Evolutionary conservation across 2,329 filamentous ascomycete species (phyloP).

Genomic region (Venturia effusa): DNA sequence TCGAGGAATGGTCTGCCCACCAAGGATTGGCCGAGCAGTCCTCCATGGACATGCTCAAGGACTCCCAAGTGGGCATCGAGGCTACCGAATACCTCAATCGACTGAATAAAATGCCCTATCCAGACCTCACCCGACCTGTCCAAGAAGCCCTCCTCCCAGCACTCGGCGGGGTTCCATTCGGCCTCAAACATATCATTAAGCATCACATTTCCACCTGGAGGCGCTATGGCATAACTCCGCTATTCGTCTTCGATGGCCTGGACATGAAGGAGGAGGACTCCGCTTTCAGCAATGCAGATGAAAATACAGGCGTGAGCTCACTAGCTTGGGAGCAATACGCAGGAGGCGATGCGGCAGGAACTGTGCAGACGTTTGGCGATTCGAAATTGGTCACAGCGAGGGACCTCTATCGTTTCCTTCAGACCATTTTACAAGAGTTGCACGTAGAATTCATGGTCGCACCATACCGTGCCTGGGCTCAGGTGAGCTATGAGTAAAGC

Average conservation of each 20-base stretch:
- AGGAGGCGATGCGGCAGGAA: constrained; percentile 63
- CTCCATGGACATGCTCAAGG: constrained; percentile 60
- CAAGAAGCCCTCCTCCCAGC: constrained; percentile 85
- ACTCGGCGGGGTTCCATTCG: constrained; percentile 76
- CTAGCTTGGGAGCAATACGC: constrained; percentile 84
- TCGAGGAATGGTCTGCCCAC: constrained; percentile 47
- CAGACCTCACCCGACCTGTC: constrained; percentile 39
- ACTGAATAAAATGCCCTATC: constrained; percentile 49
- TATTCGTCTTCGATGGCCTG: constrained; percentile 90
- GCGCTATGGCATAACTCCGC: constrained; percentile 57
- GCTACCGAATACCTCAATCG: constrained; percentile 79
- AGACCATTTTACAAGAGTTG: constrained; percentile 58
- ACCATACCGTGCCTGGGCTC: constrained; percentile 77
- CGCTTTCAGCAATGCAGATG: constrained; percentile 45
- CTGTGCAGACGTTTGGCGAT: constrained; percentile 78
- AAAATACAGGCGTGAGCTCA: constrained; percentile 57
- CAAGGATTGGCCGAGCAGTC: constrained; percentile 40
- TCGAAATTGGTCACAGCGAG: constrained; percentile 38
- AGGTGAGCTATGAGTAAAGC: constrained; percentile 43
- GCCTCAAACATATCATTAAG: constrained; percentile 64
- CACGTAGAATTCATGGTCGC: constrained; percentile 69
- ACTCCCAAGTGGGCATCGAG: constrained; percentile 71
- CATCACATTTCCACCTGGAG: constrained; percentile 65
- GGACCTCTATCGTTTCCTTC: constrained; percentile 66
- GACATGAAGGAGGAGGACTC: constrained; percentile 62